Percentiles rank a stretch among this genome's conserved stretches.
Conservation (phyloP, 257 asterid species). For the Ehretia macrophylla region DNA sequence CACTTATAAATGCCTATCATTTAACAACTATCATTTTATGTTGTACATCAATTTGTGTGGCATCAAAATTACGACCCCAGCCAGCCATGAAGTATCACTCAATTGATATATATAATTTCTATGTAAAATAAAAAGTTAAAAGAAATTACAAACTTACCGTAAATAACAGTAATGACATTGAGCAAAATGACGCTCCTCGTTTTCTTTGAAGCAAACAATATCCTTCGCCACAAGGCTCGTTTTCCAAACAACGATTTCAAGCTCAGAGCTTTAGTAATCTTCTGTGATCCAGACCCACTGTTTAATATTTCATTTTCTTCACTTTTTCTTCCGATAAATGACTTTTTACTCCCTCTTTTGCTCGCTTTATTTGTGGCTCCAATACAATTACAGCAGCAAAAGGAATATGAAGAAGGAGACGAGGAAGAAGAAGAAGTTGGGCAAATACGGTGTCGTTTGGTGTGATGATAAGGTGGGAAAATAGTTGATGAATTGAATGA, state of each 20-base stretch:
- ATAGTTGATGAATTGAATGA: constrained; percentile 17
- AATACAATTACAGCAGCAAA: constrained; percentile 21
- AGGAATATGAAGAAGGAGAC: constrained; percentile 22
- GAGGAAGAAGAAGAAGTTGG: constrained; percentile 20
- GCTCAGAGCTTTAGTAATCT: constrained; percentile 11
- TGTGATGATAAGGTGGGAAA: constrained; percentile 9
- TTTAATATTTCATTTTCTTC: constrained; percentile 7
- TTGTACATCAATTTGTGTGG: no score
- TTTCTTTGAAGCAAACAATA: constrained; percentile 45
- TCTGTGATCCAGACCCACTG: neutral
- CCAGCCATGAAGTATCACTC: no score
- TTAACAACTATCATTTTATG: no score
- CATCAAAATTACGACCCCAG: no score
- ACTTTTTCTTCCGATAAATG: neutral
- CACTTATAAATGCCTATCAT: no score
- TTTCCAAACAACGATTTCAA: constrained; percentile 38
- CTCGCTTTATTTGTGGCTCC: constrained; percentile 13
- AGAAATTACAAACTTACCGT: constrained; percentile 36
- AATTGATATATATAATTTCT: no score
- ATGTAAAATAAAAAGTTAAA: neutral
- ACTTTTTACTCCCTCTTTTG: constrained; percentile 14
- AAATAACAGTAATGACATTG: constrained; percentile 54
- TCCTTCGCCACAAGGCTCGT: constrained; percentile 47
- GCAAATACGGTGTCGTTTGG: neutral
- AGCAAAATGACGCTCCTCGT: constrained; percentile 65